Percentiles rank a stretch among this genome's conserved stretches.
Evolutionary conservation across 2,329 filamentous ascomycete genomes (phyloP).

Genomic region (Claviceps citrina): DNA sequence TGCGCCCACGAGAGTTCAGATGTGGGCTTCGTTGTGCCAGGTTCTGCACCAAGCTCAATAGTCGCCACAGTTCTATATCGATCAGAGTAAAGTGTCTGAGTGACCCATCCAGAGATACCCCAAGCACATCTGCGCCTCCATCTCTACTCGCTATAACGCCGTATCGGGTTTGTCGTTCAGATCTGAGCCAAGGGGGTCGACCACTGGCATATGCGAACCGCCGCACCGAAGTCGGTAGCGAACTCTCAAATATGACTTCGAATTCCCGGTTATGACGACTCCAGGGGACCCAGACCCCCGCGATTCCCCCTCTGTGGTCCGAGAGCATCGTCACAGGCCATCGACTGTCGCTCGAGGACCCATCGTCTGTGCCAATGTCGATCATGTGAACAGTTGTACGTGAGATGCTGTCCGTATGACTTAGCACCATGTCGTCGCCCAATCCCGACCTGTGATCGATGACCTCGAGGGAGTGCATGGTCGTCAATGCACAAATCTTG

Average conservation of each 20-base stretch:
- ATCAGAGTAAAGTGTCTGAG: slow-evolving; percentile 57
- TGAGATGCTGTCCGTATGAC: slow-evolving; percentile 31
- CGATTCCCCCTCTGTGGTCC: slow-evolving; percentile 30
- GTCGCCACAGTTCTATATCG: slow-evolving; percentile 42
- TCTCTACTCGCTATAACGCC: slow-evolving; percentile 26
- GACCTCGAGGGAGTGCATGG: slow-evolving; percentile 38
- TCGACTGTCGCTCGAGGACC: slow-evolving; percentile 10
- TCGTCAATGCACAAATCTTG: slow-evolving; percentile 36
- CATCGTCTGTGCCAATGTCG: slow-evolving; percentile 22
- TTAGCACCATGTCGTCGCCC: slow-evolving; percentile 21
- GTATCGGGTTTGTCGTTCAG: slow-evolving; percentile 20
- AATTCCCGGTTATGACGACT: slow-evolving; percentile 25
- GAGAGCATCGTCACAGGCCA: slow-evolving; percentile 32
- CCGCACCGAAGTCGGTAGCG: slow-evolving; percentile 40
- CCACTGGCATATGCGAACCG: slow-evolving; percentile 38
- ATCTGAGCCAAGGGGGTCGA: slow-evolving; percentile 34
- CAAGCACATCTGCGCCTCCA: slow-evolving; percentile 41
- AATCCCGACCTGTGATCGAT: slow-evolving; percentile 30
- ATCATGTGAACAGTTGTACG: slow-evolving; percentile 31
- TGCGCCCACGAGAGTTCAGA: slow-evolving; percentile 26
- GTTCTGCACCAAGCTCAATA: slow-evolving; percentile 61
- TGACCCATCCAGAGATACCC: slow-evolving; percentile 53
- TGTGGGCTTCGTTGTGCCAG: slow-evolving; percentile 35
- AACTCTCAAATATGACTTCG: slow-evolving; percentile 37
- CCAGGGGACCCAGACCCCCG: slow-evolving; percentile 36